Evolutionary conservation across 2,329 filamentous ascomycete genomes (phyloP).

Genomic region (Calonectria pseudoturangicola): DNA sequence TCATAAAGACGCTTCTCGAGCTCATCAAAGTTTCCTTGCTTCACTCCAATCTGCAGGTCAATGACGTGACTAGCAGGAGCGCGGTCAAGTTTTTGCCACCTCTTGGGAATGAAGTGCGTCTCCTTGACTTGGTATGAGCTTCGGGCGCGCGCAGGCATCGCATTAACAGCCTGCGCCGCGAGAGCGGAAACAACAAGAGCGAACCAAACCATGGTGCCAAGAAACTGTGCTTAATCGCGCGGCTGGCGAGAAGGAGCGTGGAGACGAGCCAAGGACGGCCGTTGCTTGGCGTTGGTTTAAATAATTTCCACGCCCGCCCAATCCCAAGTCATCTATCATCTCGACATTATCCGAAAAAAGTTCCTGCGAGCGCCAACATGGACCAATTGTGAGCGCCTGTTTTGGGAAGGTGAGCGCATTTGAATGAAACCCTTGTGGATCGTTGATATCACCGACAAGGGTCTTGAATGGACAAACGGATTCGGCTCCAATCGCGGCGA

Average conservation of each 20-base stretch:
- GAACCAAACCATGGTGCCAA: conserved; percentile 18
- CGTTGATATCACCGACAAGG: conserved; percentile 20
- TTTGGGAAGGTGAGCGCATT: conserved; percentile 20
- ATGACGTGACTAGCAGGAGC: conserved; percentile 11
- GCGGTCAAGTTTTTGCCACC: conserved; percentile 17
- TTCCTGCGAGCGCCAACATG: conserved; percentile 4
- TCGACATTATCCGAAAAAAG: conserved; percentile 17
- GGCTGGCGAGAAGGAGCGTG: neutral
- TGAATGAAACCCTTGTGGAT: conserved; percentile 9
- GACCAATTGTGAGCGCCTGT: neutral
- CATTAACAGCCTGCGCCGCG: conserved; percentile 14
- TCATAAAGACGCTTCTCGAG: conserved; percentile 2
- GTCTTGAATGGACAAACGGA: neutral
- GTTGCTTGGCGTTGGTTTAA: conserved; percentile 15
- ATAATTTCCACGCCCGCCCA: neutral
- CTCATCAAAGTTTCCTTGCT: conserved; percentile 7
- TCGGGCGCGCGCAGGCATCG: conserved; percentile 16
- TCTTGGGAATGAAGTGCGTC: conserved; percentile 14
- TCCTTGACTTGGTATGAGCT: conserved; percentile 16
- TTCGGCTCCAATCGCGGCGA: neutral
- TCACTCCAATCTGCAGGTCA: conserved; percentile 12
- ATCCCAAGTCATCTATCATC: neutral
- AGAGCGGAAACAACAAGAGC: conserved; percentile 9
- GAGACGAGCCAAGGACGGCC: conserved; percentile 8
- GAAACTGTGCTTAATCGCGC: conserved; percentile 19